Conservation (phyloP, 1,139 yeast genomes). For the Zygoascus meyerae region DNA sequence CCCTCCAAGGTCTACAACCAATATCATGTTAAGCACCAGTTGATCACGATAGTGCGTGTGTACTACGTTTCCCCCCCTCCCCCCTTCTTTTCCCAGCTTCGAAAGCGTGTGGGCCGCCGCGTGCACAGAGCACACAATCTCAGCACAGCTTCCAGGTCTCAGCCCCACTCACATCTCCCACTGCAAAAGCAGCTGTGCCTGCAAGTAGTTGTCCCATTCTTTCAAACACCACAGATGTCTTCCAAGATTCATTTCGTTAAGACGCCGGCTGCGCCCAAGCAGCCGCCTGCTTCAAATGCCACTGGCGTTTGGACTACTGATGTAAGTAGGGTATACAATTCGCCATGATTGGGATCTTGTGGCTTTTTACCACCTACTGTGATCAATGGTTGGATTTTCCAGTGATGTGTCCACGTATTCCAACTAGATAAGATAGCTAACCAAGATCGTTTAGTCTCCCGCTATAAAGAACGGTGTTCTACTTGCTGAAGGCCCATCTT, state of each 20-base stretch:
- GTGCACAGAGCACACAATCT: no score
- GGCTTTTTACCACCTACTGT: no score
- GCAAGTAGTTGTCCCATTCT: not conserved
- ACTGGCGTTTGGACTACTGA: constrained; percentile 60
- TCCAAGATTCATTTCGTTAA: constrained; percentile 42
- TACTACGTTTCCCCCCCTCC: no score
- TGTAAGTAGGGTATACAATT: constrained; percentile 26
- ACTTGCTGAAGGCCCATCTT: constrained; percentile 90
- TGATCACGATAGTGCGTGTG: no score
- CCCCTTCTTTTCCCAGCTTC: no score
- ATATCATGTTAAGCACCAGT: no score
- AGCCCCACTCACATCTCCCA: not conserved
- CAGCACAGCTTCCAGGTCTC: no score
- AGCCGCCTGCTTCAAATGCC: constrained; percentile 40
- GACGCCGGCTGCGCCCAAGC: constrained; percentile 54
- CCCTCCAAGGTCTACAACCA: no score
- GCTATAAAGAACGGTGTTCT: constrained; percentile 80
- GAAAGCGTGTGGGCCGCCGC: no score
- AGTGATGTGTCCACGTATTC: not conserved
- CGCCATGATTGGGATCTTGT: no score
- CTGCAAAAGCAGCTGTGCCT: not conserved
- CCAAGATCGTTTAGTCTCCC: constrained; percentile 38
- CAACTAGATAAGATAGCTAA: no score
- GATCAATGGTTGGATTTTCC: not conserved
- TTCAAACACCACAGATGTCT: not conserved